Conservation (phyloP, 1,284 basidiomycete genomes). For the Retiboletus flavoniger region DNA sequence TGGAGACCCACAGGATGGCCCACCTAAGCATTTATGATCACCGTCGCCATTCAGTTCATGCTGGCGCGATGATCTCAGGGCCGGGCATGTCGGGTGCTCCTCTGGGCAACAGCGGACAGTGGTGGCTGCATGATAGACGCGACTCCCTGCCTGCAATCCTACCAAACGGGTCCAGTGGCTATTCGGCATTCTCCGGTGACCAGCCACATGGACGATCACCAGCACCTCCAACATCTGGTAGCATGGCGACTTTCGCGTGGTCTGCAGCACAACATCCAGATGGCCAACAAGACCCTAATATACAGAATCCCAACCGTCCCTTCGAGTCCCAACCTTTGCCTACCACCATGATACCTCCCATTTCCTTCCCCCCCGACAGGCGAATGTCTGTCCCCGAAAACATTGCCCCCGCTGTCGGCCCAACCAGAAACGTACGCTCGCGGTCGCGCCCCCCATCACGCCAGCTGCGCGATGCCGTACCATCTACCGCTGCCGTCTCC, state of each 20-base stretch:
- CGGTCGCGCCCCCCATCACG: constrained; percentile 73
- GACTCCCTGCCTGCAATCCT: constrained; percentile 70
- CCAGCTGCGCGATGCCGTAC: constrained; percentile 45
- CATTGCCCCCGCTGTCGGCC: constrained; percentile 43
- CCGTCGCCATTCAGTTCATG: constrained; percentile 71
- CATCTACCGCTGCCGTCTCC: constrained; percentile 36
- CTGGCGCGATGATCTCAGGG: constrained; percentile 42
- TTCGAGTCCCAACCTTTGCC: constrained; percentile 40
- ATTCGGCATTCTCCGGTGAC: constrained; percentile 62
- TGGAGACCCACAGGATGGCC: constrained; percentile 70
- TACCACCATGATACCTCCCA: constrained; percentile 54
- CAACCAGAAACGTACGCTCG: constrained; percentile 57
- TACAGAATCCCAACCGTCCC: constrained; percentile 37
- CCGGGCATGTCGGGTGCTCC: constrained; percentile 29
- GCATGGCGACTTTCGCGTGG: constrained; percentile 71
- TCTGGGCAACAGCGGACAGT: constrained; percentile 32
- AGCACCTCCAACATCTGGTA: constrained; percentile 54
- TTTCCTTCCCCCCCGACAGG: constrained; percentile 59
- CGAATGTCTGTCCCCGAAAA: constrained; percentile 72
- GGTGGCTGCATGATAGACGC: constrained; percentile 66
- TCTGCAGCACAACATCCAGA: constrained; percentile 52
- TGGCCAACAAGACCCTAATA: constrained; percentile 41
- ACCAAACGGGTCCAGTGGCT: constrained; percentile 57
- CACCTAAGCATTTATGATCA: constrained; percentile 69
- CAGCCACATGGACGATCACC: constrained; percentile 63